phyloP scores from a whole-genome alignment of 140 eudicot species.

The Eryngium alpinum region DNA sequence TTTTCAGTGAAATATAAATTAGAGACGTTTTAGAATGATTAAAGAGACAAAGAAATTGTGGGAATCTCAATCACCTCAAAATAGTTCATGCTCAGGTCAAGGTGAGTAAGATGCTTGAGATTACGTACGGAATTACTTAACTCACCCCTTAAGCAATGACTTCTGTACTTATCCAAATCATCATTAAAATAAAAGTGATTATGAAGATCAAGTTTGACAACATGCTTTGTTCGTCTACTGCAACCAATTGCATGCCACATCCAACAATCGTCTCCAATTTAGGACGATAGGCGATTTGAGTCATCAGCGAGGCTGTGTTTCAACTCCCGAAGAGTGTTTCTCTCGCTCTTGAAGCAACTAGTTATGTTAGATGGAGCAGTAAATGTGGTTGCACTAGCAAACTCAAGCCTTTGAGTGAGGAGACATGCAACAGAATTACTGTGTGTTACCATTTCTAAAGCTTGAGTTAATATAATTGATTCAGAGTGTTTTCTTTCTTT shows the following conservation, averaged over 20 bases:
- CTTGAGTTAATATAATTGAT: too few relatives aligned
- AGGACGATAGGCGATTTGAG: conserved; percentile 36
- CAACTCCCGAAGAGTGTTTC: conserved; percentile 27
- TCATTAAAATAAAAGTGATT: not conserved
- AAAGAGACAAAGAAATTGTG: conserved; percentile 25
- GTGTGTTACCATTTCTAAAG: too few relatives aligned
- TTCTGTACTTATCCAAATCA: not conserved
- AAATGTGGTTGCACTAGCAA: too few relatives aligned
- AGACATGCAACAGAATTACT: too few relatives aligned
- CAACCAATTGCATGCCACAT: conserved; percentile 39
- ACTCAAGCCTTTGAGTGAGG: not conserved
- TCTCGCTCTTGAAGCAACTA: conserved; percentile 27
- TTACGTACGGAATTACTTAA: conserved; percentile 29
- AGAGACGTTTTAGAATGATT: conserved; percentile 25
- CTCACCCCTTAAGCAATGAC: conserved; percentile 22
- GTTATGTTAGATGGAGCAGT: not conserved
- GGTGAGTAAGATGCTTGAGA: conserved; percentile 25
- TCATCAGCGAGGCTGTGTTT: conserved; percentile 28
- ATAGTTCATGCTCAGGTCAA: conserved; percentile 25
- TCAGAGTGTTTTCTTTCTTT: too few relatives aligned
- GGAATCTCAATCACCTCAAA: conserved; percentile 22
- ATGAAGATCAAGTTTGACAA: conserved; percentile 24
- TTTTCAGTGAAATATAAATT: conserved; percentile 26
- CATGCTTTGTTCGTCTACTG: conserved; percentile 29
- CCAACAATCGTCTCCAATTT: conserved; percentile 32